phyloP scores from a whole-genome alignment of 345 rosid genomes.

The Euphorbia pulcherrima region DNA sequence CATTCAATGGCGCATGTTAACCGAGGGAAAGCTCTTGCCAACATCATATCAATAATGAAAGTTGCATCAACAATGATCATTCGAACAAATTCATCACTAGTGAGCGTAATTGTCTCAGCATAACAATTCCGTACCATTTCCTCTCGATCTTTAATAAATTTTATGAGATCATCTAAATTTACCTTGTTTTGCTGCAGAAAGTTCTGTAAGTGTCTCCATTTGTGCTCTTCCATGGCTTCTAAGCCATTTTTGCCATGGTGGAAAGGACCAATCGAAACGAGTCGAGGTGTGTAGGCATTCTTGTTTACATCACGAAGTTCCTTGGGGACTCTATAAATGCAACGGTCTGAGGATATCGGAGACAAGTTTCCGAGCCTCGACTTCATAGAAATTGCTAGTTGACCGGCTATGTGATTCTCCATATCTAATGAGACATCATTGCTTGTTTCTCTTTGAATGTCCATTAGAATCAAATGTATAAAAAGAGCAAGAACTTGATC shows the following conservation, averaged over 20 bases:
- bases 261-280: conserved; percentile 20
- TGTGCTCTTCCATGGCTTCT: too few species aligned
- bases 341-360: too few species aligned
- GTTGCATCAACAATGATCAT: too few species aligned
- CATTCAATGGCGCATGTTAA: neutral
- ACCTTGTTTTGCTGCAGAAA: too few species aligned
- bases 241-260: conserved; percentile 13
- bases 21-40: neutral
- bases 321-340: too few species aligned
- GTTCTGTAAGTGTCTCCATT: too few species aligned
- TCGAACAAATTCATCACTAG: neutral
- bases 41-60: conserved; percentile 3
- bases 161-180: too few species aligned
- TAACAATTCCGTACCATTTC: neutral
- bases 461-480: neutral
- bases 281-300: conserved; percentile 15
- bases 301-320: too few species aligned
- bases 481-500: too few species aligned
- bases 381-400: neutral
- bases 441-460: neutral
- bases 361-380: neutral
- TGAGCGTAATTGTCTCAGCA: neutral
- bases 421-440: neutral
- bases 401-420: neutral
- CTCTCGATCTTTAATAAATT: neutral